Evolutionary conservation across 208 protist species (phyloP), one percentile per base, ranked within the genome.

Genomic region (Trypanosoma cruzi): DNA sequence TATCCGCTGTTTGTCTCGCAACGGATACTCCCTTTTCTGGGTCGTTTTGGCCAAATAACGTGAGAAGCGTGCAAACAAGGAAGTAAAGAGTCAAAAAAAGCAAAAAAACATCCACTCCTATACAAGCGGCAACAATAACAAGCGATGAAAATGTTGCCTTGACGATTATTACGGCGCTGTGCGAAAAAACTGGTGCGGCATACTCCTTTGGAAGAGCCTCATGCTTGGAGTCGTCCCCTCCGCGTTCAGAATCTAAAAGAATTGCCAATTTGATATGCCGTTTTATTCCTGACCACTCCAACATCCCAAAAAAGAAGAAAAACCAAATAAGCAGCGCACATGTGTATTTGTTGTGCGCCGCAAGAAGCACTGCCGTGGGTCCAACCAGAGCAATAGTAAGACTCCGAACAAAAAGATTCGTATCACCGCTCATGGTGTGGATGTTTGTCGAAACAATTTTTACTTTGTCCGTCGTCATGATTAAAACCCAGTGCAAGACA

Each of bases 261-360:
- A 96, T 65, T 0, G 75, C 67, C 18, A 93, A 84, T 68, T 96
- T 96, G n/a, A 96, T 77, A 70, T 96, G 90, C 3, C 90, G 84
- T 77, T 94, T 93, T 37, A 96, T 32, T 16, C 81, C 82, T 36
- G 68, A 78, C 86, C 88, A 96, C 81, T 96, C 88, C 18, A 94
- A 75, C 32, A 79, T 74, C 34, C 75, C 76, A 34, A 88, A 70
- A 56, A 87, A 82, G 22, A 82, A 76, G 8, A 73, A 80, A 63
- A 80, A 67, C 56, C 69, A 88, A 42, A 80, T 54, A 37, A 96
- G 68, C 20, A 79, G 16, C 16, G 82, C 77, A 32, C 67, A 76
- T 8, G 60, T 68, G 34, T 78, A 71, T 48, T 82, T 81, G 32
- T 75, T 87, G 60, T 77, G 73, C 13, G 69, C 52, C 18, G 75